These are phyloP conservation scores for Kodamaea arcana DNA, from an alignment of 1,139 yeast species.

Conservation along the genomic window DNA sequence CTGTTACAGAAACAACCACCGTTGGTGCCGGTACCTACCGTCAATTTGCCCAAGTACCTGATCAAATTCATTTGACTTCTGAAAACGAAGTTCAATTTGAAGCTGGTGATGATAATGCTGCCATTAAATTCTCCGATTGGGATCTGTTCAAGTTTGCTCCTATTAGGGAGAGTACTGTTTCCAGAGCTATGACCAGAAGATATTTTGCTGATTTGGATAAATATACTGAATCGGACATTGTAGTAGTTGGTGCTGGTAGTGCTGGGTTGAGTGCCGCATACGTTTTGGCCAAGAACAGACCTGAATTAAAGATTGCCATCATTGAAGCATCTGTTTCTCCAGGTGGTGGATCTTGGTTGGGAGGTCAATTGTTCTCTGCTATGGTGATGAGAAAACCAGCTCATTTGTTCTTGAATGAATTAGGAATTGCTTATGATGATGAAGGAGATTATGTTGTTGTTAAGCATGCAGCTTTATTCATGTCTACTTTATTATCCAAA, in stretches of 20 bases:
- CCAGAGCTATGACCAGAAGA: conserved; percentile 80
- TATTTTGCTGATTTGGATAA: conserved; percentile 72
- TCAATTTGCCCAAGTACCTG: conserved; percentile 7
- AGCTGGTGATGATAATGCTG: conserved; percentile 9
- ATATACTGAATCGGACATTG: conserved; percentile 71
- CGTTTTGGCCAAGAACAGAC: conserved; percentile 67
- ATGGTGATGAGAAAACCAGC: conserved; percentile 82
- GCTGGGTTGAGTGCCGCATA: conserved; percentile 77
- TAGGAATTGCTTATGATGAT: conserved; percentile 67
- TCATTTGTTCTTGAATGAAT: conserved; percentile 59
- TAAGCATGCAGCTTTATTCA: conserved; percentile 76
- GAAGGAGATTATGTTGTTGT: conserved; percentile 81
- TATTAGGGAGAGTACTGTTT: conserved; percentile 73
- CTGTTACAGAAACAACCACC: conserved; percentile 27
- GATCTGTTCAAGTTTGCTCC: conserved; percentile 65
- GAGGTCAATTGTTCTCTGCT: conserved; percentile 77
- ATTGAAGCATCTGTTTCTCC: conserved; percentile 73
- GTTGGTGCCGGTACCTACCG: conserved; percentile 5
- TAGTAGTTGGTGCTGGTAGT: conserved; percentile 76
- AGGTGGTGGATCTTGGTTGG: conserved; percentile 81
- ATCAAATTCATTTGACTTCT: background rate
- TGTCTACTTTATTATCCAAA: conserved; percentile 67
- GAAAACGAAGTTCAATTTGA: background rate
- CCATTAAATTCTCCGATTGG: conserved; percentile 51
- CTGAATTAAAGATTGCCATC: conserved; percentile 71